Base-by-base conservation (phyloP, 2,329 filamentous ascomycete genomes). In the Sordariomycetes sp. region DNA sequence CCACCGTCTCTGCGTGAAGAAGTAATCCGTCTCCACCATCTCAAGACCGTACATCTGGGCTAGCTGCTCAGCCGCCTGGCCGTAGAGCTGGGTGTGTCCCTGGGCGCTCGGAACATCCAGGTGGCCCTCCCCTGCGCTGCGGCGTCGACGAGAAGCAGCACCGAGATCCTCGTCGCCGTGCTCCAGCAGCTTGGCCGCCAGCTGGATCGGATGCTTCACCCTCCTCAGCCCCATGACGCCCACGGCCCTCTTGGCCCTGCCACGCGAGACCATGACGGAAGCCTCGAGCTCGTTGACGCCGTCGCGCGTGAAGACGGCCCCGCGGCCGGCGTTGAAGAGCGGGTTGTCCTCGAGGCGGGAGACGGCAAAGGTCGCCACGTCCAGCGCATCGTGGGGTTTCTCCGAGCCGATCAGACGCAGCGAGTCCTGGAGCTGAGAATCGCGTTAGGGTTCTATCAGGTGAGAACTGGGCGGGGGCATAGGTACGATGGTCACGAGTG, bases 231-330 rank as follows among this genome's bases (percentile, higher is more conserved):
- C 74, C 61, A 84, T 84, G 6, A 86, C 76, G 4, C 84, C 85
- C 0, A 85, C 82, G 12, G 79, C 86, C 23, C 85, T 74, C 64
- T 94, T 94, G 26, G 75, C 70, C 37, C 67, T 65, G 1, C 80
- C 82, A 19, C 69, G 68, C 3, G 81, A 83, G 0, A 93, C 82
- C 86, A 94, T 94, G 33, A 94, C 74, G 8, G 78, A 84, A 2
- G 85, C 84, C 59, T 94, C 87, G 40, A 94, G 77, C 61, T 94
- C 84, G 53, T 88, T 87, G 41, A 79, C 72, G 14, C 87, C 88
- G 43, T 82, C 79, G 33, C 79, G 75, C 1, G 86, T 94, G 57
- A 93, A 94, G 15, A 94, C 86, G 33, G 86, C 84, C 34, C 88
- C 88, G 47, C 78, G 79, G 7, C 79, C 86, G 37, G 79, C 78